Conservation (phyloP, 1,284 basidiomycete genomes). For the Tremellales sp. region DNA sequence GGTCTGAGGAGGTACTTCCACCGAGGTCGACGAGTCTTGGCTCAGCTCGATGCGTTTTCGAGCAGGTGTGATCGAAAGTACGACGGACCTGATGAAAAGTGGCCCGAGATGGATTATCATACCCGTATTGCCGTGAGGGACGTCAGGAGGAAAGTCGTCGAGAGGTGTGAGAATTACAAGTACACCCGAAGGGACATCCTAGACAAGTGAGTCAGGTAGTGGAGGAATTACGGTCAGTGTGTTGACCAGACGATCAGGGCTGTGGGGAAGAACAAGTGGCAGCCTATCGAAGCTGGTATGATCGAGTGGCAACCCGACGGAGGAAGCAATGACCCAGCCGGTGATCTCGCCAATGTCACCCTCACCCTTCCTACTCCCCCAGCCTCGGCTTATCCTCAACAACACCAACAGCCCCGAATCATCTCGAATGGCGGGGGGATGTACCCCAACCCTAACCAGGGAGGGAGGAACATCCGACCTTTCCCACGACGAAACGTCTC, state of each 20-base stretch:
- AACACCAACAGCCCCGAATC: slow-evolving; percentile 7
- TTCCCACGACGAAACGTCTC: slow-evolving; percentile 15
- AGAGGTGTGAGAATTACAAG: slow-evolving; percentile 49
- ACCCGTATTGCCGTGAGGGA: slow-evolving; percentile 41
- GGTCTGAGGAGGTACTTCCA: slow-evolving; percentile 38
- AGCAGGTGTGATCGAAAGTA: slow-evolving; percentile 41
- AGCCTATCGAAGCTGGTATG: slow-evolving; percentile 39
- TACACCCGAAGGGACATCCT: slow-evolving; percentile 48
- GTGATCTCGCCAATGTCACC: slow-evolving; percentile 36
- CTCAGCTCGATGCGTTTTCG: slow-evolving; percentile 46
- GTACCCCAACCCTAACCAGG: background rate
- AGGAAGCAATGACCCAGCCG: slow-evolving; percentile 36
- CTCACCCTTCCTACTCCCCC: slow-evolving; percentile 35
- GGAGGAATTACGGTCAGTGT: background rate
- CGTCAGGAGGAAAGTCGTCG: slow-evolving; percentile 46
- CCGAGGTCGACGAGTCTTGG: slow-evolving; percentile 37
- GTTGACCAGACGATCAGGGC: slow-evolving; percentile 17
- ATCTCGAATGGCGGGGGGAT: background rate
- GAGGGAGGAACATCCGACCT: slow-evolving; percentile 16
- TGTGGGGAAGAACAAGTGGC: slow-evolving; percentile 43
- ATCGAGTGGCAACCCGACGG: slow-evolving; percentile 35
- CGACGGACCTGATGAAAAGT: slow-evolving; percentile 33
- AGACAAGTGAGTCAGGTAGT: slow-evolving; percentile 41
- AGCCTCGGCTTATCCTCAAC: slow-evolving; percentile 13
- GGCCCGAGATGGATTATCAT: slow-evolving; percentile 37